Conservation (phyloP, 2,329 filamentous ascomycete species). For the Botrytis squamosa region DNA sequence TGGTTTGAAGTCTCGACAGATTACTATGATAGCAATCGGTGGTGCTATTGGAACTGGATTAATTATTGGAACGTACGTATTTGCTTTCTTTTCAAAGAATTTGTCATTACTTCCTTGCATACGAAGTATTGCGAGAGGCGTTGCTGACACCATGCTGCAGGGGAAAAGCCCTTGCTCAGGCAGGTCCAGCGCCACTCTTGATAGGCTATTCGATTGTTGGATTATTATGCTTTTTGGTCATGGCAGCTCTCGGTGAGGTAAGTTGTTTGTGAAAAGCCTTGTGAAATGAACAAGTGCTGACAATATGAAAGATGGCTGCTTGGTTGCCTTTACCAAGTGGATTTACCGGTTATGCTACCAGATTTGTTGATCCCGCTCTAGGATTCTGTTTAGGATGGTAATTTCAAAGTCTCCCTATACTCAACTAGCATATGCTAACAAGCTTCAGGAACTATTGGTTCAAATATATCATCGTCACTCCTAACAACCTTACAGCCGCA, state of each 20-base stretch:
- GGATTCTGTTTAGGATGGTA: conserved; percentile 71
- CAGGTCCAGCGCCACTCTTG: conserved; percentile 63
- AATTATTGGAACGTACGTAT: conserved; percentile 60
- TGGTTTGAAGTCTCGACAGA: conserved; percentile 53
- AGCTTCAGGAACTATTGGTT: conserved; percentile 37
- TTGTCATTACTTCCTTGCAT: not conserved
- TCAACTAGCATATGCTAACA: not conserved
- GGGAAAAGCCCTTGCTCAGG: conserved; percentile 47
- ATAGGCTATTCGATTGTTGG: conserved; percentile 71
- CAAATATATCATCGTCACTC: conserved; percentile 77
- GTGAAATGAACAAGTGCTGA: conserved; percentile 52
- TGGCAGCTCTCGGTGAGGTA: conserved; percentile 60
- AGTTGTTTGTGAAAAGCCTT: conserved; percentile 15
- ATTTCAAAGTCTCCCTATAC: not conserved
- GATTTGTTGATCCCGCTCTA: conserved; percentile 77
- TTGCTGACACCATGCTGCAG: conserved; percentile 24
- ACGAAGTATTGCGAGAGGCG: not conserved
- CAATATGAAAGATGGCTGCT: conserved; percentile 61
- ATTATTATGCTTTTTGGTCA: conserved; percentile 74
- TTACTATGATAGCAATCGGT: conserved; percentile 68
- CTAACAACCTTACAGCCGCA: conserved; percentile 81
- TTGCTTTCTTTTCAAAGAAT: not conserved
- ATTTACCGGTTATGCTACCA: conserved; percentile 77
- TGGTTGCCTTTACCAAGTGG: conserved; percentile 77
- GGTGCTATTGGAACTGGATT: conserved; percentile 60